Percentiles rank a stretch among this genome's conserved stretches.
Evolutionary conservation across 306 rosid genomes (phyloP).

Genomic region (Echinosophora koreensis): DNA sequence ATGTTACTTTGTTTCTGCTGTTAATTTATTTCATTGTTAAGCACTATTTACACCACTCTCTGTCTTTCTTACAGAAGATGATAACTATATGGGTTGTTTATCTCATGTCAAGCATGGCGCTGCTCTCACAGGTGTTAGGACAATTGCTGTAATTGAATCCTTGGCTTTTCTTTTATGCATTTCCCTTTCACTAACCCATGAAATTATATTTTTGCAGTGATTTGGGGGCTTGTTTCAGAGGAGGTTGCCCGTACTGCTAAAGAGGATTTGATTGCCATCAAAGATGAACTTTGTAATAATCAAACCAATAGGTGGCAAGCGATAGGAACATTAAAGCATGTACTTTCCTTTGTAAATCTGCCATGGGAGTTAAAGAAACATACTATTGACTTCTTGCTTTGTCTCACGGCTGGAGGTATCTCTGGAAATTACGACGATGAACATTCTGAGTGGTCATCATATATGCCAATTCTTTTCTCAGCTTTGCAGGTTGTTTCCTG

Average conservation of each 20-base stretch:
- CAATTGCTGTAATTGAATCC: conserved; percentile 32
- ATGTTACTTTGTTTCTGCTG: conserved; percentile 10
- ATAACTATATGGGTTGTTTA: conserved; percentile 58
- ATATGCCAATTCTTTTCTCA: conserved; percentile 68
- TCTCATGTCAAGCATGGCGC: conserved; percentile 78
- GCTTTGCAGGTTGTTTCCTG: conserved; percentile 75
- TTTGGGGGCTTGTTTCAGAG: conserved; percentile 77
- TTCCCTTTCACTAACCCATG: conserved; percentile 30
- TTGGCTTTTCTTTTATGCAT: conserved; percentile 41
- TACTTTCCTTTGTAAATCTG: conserved; percentile 62
- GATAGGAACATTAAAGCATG: conserved; percentile 76
- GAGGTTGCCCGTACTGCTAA: conserved; percentile 63
- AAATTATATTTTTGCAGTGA: conserved; percentile 57
- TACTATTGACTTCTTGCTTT: conserved; percentile 72
- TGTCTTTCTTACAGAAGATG: conserved; percentile 60
- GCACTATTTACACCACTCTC: conserved; percentile 21
- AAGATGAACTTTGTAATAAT: conserved; percentile 65
- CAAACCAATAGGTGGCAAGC: conserved; percentile 87
- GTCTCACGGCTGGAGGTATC: conserved; percentile 57
- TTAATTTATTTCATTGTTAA: conserved; percentile 33
- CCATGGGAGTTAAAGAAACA: conserved; percentile 84
- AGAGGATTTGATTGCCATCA: conserved; percentile 62
- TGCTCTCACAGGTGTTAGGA: conserved; percentile 74
- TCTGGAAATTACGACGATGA: conserved; percentile 50
- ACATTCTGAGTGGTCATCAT: conserved; percentile 55